Evolutionary conservation across 148 eudicot genomes (phyloP).

Genomic region (Chenopodium suecicum): DNA sequence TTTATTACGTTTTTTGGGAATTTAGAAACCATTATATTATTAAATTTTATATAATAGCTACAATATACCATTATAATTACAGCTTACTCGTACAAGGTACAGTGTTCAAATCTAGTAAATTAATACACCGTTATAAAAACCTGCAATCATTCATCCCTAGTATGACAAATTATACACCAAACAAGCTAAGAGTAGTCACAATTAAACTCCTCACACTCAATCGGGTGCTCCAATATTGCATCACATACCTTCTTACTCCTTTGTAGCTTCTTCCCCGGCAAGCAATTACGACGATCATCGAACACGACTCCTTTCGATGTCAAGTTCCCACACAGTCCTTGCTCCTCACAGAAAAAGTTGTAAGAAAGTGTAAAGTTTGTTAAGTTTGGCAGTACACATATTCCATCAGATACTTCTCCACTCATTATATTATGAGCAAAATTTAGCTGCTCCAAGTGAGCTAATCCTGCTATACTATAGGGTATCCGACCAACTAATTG

Average conservation of each 20-base stretch:
- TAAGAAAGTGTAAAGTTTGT: conserved; percentile 53
- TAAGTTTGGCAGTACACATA: conserved; percentile 58
- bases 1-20: too few species aligned
- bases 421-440: conserved; percentile 59
- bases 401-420: conserved; percentile 51
- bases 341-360: conserved; percentile 70
- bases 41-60: too few species aligned
- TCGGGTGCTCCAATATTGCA: conserved; percentile 45
- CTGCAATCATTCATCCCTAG: too few species aligned
- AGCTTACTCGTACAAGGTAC: too few species aligned
- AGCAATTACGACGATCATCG: conserved; percentile 65
- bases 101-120: too few species aligned
- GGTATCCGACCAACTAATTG: conserved; percentile 55
- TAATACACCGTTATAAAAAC: too few species aligned
- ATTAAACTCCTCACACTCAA: conserved; percentile 45
- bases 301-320: conserved; percentile 39
- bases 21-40: too few species aligned
- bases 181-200: conserved; percentile 13
- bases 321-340: conserved; percentile 49
- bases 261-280: conserved; percentile 58
- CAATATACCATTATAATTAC: too few species aligned
- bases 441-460: conserved; percentile 56
- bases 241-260: conserved; percentile 70
- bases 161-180: not conserved
- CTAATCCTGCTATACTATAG: conserved; percentile 55